These are phyloP conservation scores for Eucalyptus pauciflora DNA, from an alignment of 345 rosid species.

Conservation along the genomic window DNA sequence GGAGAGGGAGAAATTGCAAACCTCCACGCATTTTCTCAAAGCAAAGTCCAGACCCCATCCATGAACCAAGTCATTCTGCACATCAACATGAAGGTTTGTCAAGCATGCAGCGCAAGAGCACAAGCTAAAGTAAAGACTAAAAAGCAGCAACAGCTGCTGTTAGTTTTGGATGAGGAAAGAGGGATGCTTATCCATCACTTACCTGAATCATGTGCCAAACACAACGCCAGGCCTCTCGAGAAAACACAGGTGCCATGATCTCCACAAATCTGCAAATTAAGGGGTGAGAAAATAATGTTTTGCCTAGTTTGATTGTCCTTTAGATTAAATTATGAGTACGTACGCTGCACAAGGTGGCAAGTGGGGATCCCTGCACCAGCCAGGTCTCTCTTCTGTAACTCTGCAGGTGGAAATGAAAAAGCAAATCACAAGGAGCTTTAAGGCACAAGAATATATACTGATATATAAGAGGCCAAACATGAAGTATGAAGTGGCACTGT, in stretches of 20 bases:
- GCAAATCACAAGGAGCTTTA: not conserved
- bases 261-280: conserved; percentile 66
- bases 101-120: not conserved
- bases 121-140: not conserved
- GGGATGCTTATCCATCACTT: not conserved
- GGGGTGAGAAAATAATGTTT: not conserved
- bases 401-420: conserved; percentile 13
- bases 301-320: not conserved
- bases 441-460: not conserved
- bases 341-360: conserved; percentile 99
- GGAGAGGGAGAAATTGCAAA: not conserved
- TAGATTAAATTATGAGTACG: conserved; percentile 1
- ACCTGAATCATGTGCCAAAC: conserved; percentile 98
- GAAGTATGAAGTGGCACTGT: not conserved
- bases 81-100: not conserved
- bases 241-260: conserved; percentile 97
- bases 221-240: conserved; percentile 92
- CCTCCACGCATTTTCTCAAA: conserved; percentile 47
- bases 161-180: not conserved
- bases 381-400: conserved; percentile 66
- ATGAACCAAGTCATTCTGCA: conserved; percentile 59
- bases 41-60: conserved; percentile 67
- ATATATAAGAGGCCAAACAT: not conserved
- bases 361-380: conserved; percentile 70
- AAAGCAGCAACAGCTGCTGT: not conserved